Percentiles rank a stretch among this genome's conserved stretches.
These are phyloP conservation scores for Gossypioides kirkii DNA, from an alignment of 345 rosid genomes.

Conservation along the genomic window DNA sequence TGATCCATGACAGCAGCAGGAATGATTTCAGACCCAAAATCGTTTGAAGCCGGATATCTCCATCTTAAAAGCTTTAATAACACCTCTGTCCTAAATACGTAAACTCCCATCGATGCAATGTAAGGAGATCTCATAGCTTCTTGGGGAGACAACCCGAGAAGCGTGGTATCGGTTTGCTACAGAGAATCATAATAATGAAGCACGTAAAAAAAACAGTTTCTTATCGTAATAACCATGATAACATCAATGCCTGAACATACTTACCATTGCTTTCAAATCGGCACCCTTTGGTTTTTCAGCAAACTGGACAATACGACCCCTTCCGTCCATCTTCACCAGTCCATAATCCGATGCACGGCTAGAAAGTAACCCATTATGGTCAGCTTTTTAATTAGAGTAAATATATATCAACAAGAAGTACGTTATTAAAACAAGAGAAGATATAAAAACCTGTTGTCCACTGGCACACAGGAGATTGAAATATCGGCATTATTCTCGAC, in stretches of 20 bases:
- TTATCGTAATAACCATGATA: background rate
- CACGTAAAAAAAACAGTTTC: background rate
- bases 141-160: conserved; percentile 57
- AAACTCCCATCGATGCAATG: conserved; percentile 95
- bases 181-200: conserved; percentile 6
- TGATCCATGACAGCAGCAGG: conserved; percentile 82
- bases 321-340: conserved; percentile 68
- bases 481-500: conserved; percentile 72
- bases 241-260: background rate
- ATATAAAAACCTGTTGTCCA: conserved; percentile 54
- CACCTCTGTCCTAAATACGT: conserved; percentile 65
- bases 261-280: conserved; percentile 79
- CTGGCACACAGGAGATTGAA: conserved; percentile 75
- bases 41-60: conserved; percentile 74
- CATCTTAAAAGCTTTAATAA: conserved; percentile 63
- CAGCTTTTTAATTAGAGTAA: background rate
- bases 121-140: conserved; percentile 63
- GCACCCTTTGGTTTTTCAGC: conserved; percentile 79
- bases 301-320: conserved; percentile 63
- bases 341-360: conserved; percentile 95
- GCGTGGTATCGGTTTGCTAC: conserved; percentile 77
- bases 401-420: background rate
- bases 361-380: conserved; percentile 14
- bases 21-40: conserved; percentile 92
- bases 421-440: background rate